Evolutionary conservation across 2,329 filamentous ascomycete species (phyloP), one percentile per base, ranked within the genome.

Genomic region (Ploettnerulaceae sp.): DNA sequence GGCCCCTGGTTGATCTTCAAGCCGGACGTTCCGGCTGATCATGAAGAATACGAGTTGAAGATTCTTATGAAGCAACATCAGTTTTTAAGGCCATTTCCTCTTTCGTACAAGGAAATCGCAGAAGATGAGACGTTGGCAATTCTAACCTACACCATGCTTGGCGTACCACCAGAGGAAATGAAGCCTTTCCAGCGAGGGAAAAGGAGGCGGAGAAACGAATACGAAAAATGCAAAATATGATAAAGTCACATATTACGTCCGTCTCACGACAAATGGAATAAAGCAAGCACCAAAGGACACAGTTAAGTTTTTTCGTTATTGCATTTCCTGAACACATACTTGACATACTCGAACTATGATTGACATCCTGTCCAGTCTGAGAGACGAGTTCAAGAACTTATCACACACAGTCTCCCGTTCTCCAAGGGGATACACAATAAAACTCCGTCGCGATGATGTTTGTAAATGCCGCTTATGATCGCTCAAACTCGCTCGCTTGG

Each of bases 1-100:
- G 45, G 57, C 66, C 18, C 52, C 63, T 59, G 47, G 53, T 47
- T 55, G 28, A 57, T 58, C 45, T 57, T 56, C 36, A 57, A 57
- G 44, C 55, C 55, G 9, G 52, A 54, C 28, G 55, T 52, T 31
- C 55, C 56, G 47, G 39, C 46, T 47, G 53, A 53, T 36, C 50
- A 58, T 48, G 53, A 57, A 40, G 47, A 52, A 8, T 53, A 58
- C 41, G 35, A 54, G 32, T 51, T 56, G 26, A 47, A 57, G 36
- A 51, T 57, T n/a, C 33, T 58, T 15, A 56, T 56, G 37, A 56
- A 42, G 51, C 53, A 57, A 37, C 36, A 45, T 40, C 20, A 40
- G 34, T 51, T 32, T 18, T 51, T 55, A 7, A 48, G 45, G 8
- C 53, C 53, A 15, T 53, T 51, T 20, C 48, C 47, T 7, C n/a